Base-by-base conservation (phyloP, 192 early-diverging fungal species). In the Oehlia diaphana region DNA sequence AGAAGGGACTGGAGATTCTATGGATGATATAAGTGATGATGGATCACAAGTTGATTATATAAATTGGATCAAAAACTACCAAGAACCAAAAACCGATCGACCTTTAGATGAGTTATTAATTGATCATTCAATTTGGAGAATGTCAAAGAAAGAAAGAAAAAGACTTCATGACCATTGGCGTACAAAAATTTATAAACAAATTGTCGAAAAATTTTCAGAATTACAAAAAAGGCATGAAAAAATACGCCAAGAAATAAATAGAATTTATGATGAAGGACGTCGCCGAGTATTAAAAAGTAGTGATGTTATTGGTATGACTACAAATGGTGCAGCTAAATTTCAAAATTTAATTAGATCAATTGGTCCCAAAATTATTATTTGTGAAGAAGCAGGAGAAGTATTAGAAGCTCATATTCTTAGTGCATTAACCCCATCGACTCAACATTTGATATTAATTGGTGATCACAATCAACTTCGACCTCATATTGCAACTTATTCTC, bases 381-480 rank as follows among this genome's bases (percentile, higher is more conserved):
- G 86, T 23, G 89, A 90, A 81, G 89, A 90, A 77, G 89, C 89
- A 0, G 89, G 87, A 14, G 89, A 90, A 77, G 86, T 90, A 19
- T 68, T 90, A 3, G 89, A 90, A 70, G 85, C 89, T 0, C 89
- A 90, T 65, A 88, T 90, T 66, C 63, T 90, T 5, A 79, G 85
- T 2, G 78, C 87, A 1, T 83, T 90, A 3, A 84, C 84, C 0
- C 31, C 74, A 0, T 84, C 86, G 6, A 84, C 88, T 0, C 87
- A 90, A 47, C 89, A 90, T 70, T 35, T 90, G 21, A 87, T 90
- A 65, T 74, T 90, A 6, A 90, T 90, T 58, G 89, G 89, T 12
- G 86, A 90, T 49, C 82, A 79, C 49, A 42, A 77, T 47, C 85
- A 86, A 72, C 33, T 76, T 37, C 23, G 44, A 3, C 70, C 44